Base-by-base conservation (phyloP, 2,329 filamentous ascomycete genomes). In the Scedosporium minutisporum region DNA sequence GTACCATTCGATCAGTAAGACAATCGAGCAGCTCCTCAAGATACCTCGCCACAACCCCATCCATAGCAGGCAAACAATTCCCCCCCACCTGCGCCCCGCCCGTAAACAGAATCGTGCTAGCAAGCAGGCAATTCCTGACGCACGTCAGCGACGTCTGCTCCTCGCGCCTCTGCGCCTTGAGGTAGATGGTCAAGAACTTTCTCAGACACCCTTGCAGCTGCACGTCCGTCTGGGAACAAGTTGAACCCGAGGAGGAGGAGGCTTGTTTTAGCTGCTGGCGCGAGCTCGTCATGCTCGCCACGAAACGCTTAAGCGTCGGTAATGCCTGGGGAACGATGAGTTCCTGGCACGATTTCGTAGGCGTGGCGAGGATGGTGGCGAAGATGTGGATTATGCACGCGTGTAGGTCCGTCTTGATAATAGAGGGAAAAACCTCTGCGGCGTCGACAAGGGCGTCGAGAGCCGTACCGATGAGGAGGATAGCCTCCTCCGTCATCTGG, bases 321-420 rank as follows among this genome's bases (percentile, higher is more conserved):
- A 99, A 82, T 2, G 92, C 88, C 74, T 96, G 90, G 0, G 95
- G 93, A 1, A 97, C 88, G 38, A 97, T 91, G 44, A 91, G 83
- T 27, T 90, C 85, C 75, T 99, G 96, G 70, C 93, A 97, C 10
- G 86, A 82, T 25, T 42, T 14, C 57, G 66, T 71, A 0, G 90
- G 88, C 0, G 92, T 97, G 14, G 90, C 89, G 12, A 99, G 83
- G 63, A 96, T 95, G 0, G 92, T 96, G 62, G 91, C 89, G 71
- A 97, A 97, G 62, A 97, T 96, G 77, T 99, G 93, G 59, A 99
- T 84, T 67, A 97, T 96, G 70, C 93, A 97, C 46, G 95, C 93
- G 71, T 97, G 92, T 6, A 99, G 82, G 72, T 99, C 95, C 9
- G 92, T 93, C 71, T 95, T 95, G 78, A 99, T 99, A 69, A 99